phyloP scores from a whole-genome alignment of 345 rosid species.

The Syzygium grande region DNA sequence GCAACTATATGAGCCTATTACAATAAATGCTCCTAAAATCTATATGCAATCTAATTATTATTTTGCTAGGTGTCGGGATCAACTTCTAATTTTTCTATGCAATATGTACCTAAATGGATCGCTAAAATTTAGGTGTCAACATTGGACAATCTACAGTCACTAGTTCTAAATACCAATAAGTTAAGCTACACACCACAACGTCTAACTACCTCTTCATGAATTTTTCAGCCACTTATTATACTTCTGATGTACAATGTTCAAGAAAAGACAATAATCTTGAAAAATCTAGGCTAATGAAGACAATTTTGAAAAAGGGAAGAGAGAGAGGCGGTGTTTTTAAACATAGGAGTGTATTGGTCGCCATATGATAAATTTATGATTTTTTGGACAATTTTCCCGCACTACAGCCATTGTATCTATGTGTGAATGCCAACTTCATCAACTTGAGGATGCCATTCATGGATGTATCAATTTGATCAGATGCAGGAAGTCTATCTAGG shows the following conservation, averaged over 20 bases:
- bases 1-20: no score
- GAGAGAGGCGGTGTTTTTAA: not conserved
- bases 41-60: no score
- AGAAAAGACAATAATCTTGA: not conserved
- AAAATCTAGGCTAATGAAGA: not conserved
- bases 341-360: not conserved
- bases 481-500: not conserved
- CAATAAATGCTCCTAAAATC: no score
- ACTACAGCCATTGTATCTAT: accelerated
- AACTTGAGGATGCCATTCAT: not conserved
- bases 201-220: not conserved
- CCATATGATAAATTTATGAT: accelerated
- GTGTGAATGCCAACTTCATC: not conserved
- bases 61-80: no score
- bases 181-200: not conserved
- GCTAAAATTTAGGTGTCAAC: no score
- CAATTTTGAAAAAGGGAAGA: not conserved
- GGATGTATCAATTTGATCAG: not conserved
- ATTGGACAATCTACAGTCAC: not conserved
- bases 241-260: not conserved
- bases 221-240: not conserved
- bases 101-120: no score
- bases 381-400: not conserved
- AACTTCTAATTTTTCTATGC: no score
- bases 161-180: not conserved